These are phyloP conservation scores for Cyberlindnera mrakii DNA, from an alignment of 805 yeast genomes.

Conservation along the genomic window DNA sequence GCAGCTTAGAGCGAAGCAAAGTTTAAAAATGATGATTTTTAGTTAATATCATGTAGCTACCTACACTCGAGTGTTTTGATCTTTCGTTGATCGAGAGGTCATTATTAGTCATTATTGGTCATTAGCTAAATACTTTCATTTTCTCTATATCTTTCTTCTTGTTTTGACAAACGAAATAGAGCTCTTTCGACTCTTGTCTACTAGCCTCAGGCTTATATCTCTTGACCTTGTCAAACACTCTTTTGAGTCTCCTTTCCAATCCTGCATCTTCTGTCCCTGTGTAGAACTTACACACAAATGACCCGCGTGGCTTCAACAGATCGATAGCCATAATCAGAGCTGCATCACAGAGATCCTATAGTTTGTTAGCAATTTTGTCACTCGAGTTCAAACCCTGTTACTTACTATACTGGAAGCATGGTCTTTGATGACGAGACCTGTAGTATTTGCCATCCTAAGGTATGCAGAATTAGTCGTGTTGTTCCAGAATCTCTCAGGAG, in stretches of 20 bases:
- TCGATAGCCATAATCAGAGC: constrained; percentile 73
- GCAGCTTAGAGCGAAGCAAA: neutral
- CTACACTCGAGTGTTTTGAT: no score
- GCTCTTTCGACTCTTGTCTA: constrained; percentile 73
- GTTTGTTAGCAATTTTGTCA: constrained; percentile 3
- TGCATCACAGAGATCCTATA: constrained; percentile 79
- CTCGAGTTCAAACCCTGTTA: constrained; percentile 2
- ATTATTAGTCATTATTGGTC: neutral
- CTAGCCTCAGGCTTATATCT: constrained; percentile 80
- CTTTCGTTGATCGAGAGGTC: no score
- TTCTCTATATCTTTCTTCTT: constrained; percentile 39
- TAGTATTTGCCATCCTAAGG: constrained; percentile 88
- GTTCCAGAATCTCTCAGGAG: constrained; percentile 44
- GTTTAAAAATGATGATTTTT: neutral
- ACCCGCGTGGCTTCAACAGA: constrained; percentile 64
- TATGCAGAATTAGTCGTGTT: constrained; percentile 73
- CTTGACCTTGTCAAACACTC: constrained; percentile 55
- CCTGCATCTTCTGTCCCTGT: constrained; percentile 73
- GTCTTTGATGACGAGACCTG: constrained; percentile 76
- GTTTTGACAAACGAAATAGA: constrained; percentile 67
- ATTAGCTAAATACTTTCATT: constrained; percentile 33
- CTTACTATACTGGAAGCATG: constrained; percentile 73
- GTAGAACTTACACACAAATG: constrained; percentile 75
- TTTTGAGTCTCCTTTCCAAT: constrained; percentile 52
- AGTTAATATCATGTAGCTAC: no score